Base-by-base conservation (phyloP, 2,329 filamentous ascomycete genomes). In the Fusarium tjaetaba region DNA sequence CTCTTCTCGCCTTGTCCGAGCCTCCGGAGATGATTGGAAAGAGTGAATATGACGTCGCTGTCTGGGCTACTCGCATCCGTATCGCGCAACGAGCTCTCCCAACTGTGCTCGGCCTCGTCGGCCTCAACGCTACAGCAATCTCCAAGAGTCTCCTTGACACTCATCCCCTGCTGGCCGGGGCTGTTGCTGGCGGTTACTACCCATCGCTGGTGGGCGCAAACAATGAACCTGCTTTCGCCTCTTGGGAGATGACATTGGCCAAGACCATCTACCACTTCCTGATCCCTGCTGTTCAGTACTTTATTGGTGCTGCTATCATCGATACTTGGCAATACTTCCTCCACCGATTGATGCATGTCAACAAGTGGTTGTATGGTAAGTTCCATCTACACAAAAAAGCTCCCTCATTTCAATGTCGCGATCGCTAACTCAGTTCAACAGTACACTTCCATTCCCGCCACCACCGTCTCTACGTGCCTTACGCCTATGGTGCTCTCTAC, bases 261-360 rank as follows among this genome's bases (percentile, higher is more conserved):
- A 93, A 92, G 82, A 86, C 89, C 69, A 89, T 97, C 74, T 98
- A 98, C 85, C 93, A 93, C 87, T 84, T 91, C 71, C 80, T 92
- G 43, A 88, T 98, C 71, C 96, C 96, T 2, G 88, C 85, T 7
- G 62, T 96, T 55, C 96, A 98, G 81, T 93, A 97, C 80, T 84
- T 89, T 65, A 79, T 93, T 56, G 96, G 92, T 30, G 88, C 96
- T 68, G 84, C 90, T 73, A 86, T 97, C 74, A 89, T 98, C 76
- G 96, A 99, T 84, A 96, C 95, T 49, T 99, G 96, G 96, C 96
- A 99, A 82, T 99, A 99, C 85, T 97, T 98, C 84, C 88, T 96
- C 78, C 96, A 99, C 84, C 94, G 96, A 43, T 89, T 93, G 65
- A 99, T 99, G 96, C 96, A 99, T 84, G 88, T 96, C 86, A 98